phyloP scores from a whole-genome alignment of 805 yeast species.

The Hanseniaspora singularis region DNA sequence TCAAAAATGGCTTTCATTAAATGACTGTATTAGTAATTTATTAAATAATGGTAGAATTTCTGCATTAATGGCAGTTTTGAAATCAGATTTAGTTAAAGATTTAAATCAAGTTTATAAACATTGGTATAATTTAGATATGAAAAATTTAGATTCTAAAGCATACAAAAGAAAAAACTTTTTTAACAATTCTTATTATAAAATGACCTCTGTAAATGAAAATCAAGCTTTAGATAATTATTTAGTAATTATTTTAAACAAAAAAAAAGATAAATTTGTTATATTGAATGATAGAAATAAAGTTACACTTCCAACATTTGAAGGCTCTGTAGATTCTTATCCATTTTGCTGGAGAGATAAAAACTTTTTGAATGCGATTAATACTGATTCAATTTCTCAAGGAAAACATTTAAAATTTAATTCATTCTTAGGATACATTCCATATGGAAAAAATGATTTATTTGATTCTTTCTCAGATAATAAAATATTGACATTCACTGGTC shows the following conservation, averaged over 20 bases:
- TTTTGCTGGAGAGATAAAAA: conserved; percentile 6
- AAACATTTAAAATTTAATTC: not conserved
- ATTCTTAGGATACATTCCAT: not conserved
- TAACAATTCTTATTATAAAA: not conserved
- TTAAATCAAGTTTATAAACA: conserved; percentile 39
- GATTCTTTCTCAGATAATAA: no score
- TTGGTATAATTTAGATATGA: conserved; percentile 37
- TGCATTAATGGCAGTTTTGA: conserved; percentile 47
- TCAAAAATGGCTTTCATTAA: conserved; percentile 47
- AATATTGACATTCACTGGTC: no score
- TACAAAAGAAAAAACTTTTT: not conserved
- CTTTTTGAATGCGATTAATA: no score
- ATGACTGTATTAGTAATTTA: conserved; percentile 20
- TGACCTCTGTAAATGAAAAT: not conserved
- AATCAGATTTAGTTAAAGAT: conserved; percentile 42
- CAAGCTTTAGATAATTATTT: not conserved
- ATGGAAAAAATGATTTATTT: no score
- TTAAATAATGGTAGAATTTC: conserved; percentile 29
- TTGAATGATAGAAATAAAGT: not conserved
- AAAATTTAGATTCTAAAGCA: not conserved
- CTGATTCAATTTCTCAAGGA: not conserved
- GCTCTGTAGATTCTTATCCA: not conserved
- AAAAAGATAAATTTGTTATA: conserved; percentile 2
- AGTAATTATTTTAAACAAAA: not conserved
- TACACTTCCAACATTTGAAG: not conserved